Evolutionary conservation across 129 eudicot genomes (phyloP).

Genomic region (Saussurea involucrata): DNA sequence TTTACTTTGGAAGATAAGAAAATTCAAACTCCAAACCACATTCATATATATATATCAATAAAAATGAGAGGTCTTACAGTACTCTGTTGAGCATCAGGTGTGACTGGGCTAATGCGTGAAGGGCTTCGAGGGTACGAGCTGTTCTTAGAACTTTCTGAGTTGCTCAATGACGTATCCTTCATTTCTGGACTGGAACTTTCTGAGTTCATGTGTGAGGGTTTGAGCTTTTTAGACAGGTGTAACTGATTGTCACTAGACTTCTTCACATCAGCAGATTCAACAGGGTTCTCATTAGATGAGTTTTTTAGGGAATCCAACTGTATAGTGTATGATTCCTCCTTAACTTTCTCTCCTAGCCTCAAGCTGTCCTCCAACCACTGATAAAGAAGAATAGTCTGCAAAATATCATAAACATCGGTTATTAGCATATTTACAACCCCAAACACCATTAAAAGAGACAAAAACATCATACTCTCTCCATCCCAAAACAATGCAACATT

Average conservation of each 20-base stretch:
- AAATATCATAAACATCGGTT: not conserved
- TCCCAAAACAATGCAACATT: not conserved
- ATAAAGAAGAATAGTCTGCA: conserved; percentile 65
- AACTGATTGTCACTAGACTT: conserved; percentile 23
- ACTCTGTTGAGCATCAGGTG: conserved; percentile 29
- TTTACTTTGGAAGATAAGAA: not conserved
- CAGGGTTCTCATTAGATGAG: conserved; percentile 14
- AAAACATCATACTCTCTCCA: not conserved
- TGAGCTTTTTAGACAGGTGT: conserved; percentile 37
- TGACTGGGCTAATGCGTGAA: conserved; percentile 21
- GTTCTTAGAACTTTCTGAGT: conserved; percentile 25
- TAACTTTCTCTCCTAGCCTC: conserved; percentile 58
- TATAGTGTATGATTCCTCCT: conserved; percentile 49
- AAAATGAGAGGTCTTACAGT: conserved; percentile 38
- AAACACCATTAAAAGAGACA: not conserved
- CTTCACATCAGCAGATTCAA: conserved; percentile 20
- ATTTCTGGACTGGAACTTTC: conserved; percentile 31
- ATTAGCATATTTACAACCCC: not conserved
- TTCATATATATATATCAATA: not conserved
- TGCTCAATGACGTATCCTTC: conserved; percentile 12
- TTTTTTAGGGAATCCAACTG: conserved; percentile 20
- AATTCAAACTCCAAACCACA: not conserved
- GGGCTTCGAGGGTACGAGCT: conserved; percentile 34
- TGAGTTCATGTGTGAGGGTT: conserved; percentile 33
- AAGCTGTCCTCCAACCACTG: conserved; percentile 92